Evolutionary conservation across 2,329 filamentous ascomycete species (phyloP).

Genomic region (Didymella glomerata): DNA sequence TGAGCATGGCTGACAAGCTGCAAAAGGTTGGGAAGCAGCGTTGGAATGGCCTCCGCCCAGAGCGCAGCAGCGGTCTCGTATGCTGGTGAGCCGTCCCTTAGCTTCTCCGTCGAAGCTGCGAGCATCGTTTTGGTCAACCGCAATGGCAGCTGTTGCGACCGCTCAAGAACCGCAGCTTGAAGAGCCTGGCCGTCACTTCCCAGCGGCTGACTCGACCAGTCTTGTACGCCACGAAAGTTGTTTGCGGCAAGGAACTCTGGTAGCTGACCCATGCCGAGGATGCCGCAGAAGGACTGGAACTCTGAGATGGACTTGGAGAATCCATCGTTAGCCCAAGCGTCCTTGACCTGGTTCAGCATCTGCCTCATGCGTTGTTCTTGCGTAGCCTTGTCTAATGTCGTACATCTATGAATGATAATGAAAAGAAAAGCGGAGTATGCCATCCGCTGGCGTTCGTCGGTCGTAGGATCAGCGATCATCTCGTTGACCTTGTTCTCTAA

Average conservation of each 20-base stretch:
- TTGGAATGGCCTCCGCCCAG: slow-evolving; percentile 85
- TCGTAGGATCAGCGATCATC: slow-evolving; percentile 73
- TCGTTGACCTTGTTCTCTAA: slow-evolving; percentile 84
- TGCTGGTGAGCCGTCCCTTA: slow-evolving; percentile 75
- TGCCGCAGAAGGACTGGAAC: slow-evolving; percentile 79
- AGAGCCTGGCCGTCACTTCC: slow-evolving; percentile 81
- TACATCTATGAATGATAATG: slow-evolving; percentile 89
- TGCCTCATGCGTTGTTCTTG: slow-evolving; percentile 76
- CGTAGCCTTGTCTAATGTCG: slow-evolving; percentile 72
- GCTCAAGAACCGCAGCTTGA: slow-evolving; percentile 79
- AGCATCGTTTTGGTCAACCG: slow-evolving; percentile 90
- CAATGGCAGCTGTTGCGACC: slow-evolving; percentile 79
- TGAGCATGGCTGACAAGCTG: slow-evolving; percentile 89
- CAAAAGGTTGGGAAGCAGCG: slow-evolving; percentile 85
- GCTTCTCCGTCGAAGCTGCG: slow-evolving; percentile 89
- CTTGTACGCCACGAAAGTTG: slow-evolving; percentile 76
- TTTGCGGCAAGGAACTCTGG: slow-evolving; percentile 79
- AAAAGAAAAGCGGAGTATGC: slow-evolving; percentile 91
- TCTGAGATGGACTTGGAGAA: slow-evolving; percentile 75
- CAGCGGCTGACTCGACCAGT: slow-evolving; percentile 82
- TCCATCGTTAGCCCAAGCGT: slow-evolving; percentile 77
- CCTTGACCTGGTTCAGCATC: slow-evolving; percentile 83
- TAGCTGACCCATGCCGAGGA: slow-evolving; percentile 81
- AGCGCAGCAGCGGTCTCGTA: slow-evolving; percentile 79
- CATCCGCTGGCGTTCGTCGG: slow-evolving; percentile 84